Evolutionary conservation across 1,284 basidiomycete genomes (phyloP).

Genomic region (Agroathelia rolfsii): DNA sequence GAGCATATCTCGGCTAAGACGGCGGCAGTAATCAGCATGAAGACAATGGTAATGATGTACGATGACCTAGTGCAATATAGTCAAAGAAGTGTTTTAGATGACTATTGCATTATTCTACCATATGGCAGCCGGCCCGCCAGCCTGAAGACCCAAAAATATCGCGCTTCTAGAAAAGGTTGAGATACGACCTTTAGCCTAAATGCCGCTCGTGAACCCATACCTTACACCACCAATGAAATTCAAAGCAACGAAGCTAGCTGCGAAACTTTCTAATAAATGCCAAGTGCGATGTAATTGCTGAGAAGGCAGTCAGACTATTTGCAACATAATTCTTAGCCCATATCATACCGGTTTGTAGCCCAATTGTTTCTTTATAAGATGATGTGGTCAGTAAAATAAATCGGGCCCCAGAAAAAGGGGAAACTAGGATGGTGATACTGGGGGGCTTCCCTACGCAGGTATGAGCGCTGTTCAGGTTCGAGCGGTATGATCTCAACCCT

Average conservation of each 20-base stretch:
- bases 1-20: slow-evolving; percentile 83
- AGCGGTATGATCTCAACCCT: slow-evolving; percentile 90
- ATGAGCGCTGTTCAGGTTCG: slow-evolving; percentile 91
- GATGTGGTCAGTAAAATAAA: slow-evolving; percentile 38
- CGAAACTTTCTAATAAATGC: slow-evolving; percentile 74
- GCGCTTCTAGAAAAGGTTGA: slow-evolving; percentile 40
- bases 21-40: slow-evolving; percentile 78
- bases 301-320: slow-evolving; percentile 3
- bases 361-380: slow-evolving; percentile 48
- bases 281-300: slow-evolving; percentile 78
- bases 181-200: slow-evolving; percentile 4
- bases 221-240: slow-evolving; percentile 82
- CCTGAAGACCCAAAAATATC: slow-evolving; percentile 71
- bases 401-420: slow-evolving; percentile 30
- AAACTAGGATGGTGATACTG: slow-evolving; percentile 48
- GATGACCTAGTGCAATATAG: slow-evolving; percentile 48
- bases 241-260: slow-evolving; percentile 74
- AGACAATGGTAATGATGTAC: slow-evolving; percentile 68
- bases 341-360: slow-evolving; percentile 70
- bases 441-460: slow-evolving; percentile 94
- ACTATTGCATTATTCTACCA: slow-evolving; percentile 33
- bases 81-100: slow-evolving; percentile 1
- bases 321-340: background rate
- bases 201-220: slow-evolving; percentile 25
- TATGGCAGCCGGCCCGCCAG: slow-evolving; percentile 78